These are phyloP conservation scores for Yarrowia sp. DNA, from an alignment of 805 yeast species.

Conservation along the genomic window DNA sequence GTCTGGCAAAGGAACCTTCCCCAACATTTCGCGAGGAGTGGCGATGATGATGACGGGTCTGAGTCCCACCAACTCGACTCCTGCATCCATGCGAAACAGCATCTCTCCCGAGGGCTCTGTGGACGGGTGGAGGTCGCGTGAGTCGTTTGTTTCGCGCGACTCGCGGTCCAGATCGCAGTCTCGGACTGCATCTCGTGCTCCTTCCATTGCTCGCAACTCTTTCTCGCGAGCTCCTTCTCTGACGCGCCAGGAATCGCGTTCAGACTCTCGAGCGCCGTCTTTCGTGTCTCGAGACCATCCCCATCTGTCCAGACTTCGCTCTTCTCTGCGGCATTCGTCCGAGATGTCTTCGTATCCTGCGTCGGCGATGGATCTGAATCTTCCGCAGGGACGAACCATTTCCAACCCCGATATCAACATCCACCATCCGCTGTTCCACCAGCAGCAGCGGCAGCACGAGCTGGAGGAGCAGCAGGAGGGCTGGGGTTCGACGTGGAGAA, in stretches of 20 bases:
- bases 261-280: background rate
- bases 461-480: background rate
- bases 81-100: background rate
- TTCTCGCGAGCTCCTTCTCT: background rate
- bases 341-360: background rate
- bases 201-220: background rate
- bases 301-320: background rate
- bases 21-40: background rate
- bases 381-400: background rate
- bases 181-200: background rate
- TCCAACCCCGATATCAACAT: background rate
- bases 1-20: background rate
- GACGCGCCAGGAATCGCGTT: too few species aligned
- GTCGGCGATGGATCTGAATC: conserved; percentile 4
- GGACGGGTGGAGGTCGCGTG: background rate
- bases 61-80: background rate
- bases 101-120: background rate
- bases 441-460: conserved; percentile 17
- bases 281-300: background rate
- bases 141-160: background rate
- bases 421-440: conserved; percentile 6
- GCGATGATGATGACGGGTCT: conserved; percentile 11
- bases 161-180: background rate
- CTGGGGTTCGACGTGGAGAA: background rate
- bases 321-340: background rate